Percentiles rank a stretch among this genome's conserved stretches.
phyloP scores from a whole-genome alignment of 75 land plant genomes.

The Chamaecyparis obtusa region DNA sequence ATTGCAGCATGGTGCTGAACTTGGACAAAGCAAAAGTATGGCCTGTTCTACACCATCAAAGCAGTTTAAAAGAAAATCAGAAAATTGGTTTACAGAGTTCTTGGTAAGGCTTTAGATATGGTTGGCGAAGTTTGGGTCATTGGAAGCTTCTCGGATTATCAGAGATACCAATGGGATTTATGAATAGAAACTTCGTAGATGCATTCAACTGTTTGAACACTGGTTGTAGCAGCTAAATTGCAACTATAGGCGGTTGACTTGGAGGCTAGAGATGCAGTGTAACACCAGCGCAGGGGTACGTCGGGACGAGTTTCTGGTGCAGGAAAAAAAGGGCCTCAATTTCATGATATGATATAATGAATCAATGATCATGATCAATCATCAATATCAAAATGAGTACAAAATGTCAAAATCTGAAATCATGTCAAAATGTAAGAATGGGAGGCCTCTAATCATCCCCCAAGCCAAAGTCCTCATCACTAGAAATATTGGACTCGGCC shows the following conservation, averaged over 20 bases:
- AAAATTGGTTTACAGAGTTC: constrained; percentile 79
- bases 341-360: too few species aligned
- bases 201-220: constrained; percentile 47
- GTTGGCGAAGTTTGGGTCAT: constrained; percentile 37
- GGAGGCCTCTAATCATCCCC: too few species aligned
- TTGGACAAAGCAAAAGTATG: not conserved
- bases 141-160: not conserved
- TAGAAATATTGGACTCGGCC: too few species aligned
- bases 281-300: too few species aligned
- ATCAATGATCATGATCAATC: too few species aligned
- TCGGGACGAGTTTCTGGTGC: too few species aligned
- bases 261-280: not conserved
- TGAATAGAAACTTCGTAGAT: constrained; percentile 19
- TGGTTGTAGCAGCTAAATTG: constrained; percentile 54
- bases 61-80: constrained; percentile 62
- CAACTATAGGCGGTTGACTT: constrained; percentile 19
- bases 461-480: too few species aligned
- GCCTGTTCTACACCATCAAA: constrained; percentile 28
- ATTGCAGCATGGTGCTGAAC: not conserved
- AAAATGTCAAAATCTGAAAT: too few species aligned
- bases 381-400: too few species aligned
- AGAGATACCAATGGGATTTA: constrained; percentile 18
- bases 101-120: constrained; percentile 65
- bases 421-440: too few species aligned
- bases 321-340: too few species aligned